phyloP scores from a whole-genome alignment of 192 early-diverging fungal species.

The Paraglomus brasilianum region DNA sequence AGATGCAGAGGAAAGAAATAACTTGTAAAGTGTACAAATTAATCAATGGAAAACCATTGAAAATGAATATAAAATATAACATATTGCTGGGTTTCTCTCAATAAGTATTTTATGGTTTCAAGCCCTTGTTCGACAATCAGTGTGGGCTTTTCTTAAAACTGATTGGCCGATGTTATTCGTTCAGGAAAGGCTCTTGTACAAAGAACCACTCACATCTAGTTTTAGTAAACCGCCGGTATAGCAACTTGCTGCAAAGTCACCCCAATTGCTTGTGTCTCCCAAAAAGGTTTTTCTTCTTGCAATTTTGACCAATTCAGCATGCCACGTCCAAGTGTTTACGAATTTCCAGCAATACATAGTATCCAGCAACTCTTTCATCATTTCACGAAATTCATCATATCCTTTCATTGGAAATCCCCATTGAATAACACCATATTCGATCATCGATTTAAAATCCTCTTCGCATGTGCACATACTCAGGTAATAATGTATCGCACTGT shows the following conservation, averaged over 20 bases:
- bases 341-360: slow-evolving; percentile 29
- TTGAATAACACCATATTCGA: slow-evolving; percentile 19
- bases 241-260: neutral
- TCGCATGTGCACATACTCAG: slow-evolving; percentile 23
- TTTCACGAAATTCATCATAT: slow-evolving; percentile 1
- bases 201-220: neutral
- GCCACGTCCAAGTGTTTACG: slow-evolving; percentile 9
- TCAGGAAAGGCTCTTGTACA: slow-evolving; percentile 10
- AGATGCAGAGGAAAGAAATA: too few relatives aligned
- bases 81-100: too few relatives aligned
- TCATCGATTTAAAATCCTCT: slow-evolving; percentile 19
- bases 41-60: too few relatives aligned
- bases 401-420: slow-evolving; percentile 23
- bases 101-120: too few relatives aligned
- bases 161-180: neutral
- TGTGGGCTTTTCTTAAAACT: too few relatives aligned
- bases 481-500: slow-evolving; percentile 3
- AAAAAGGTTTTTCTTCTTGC: neutral
- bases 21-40: too few relatives aligned
- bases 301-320: slow-evolving; percentile 24
- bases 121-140: too few relatives aligned
- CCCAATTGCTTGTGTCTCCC: neutral
- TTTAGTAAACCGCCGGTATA: slow-evolving; percentile 9
- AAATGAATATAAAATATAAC: too few relatives aligned
- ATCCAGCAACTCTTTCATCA: slow-evolving; percentile 8